Base-by-base conservation (phyloP, 495 filamentous ascomycete genomes). In the Trichoderma asperelloides region DNA sequence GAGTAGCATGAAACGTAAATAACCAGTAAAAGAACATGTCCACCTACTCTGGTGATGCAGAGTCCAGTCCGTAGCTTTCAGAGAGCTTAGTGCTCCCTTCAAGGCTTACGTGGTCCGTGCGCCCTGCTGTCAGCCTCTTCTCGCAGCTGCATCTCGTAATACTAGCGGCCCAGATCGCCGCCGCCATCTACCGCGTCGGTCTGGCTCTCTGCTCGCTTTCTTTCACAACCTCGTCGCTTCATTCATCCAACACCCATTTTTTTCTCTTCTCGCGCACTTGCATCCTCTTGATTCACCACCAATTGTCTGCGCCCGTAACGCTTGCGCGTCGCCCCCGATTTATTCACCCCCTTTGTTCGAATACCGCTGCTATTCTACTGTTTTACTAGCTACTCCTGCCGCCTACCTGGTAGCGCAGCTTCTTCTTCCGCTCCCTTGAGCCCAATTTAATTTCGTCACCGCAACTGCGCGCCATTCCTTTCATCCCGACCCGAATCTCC, bases 91-190 rank as follows among this genome's bases (percentile, higher is more conserved):
- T n/a, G 49, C 49, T 55, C 49, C 25, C n/a, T 51, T 51, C 33
- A 47, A 55, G 9, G 49, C 49, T 55, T 55, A 55, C 55, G 6
- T 27, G 55, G 55, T 27, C 55, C 55, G 55, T 60, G 55, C 55
- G 55, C 51, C 2, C 21, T 51, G 18, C 47, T 6, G 21, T 27
- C 49, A 57, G 7, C 9, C 11, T 18, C n/a, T 3, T 1, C 49
- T 11, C 23, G 28, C 23, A 12, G 23, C 15, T 25, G 55, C 25
- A 18, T 30, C 11, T 30, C 23, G 25, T 28, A 60, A 60, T 60
- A n/a, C n/a, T n/a, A 60, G 55, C 55, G 55, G 55, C 55, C 21
- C 55, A 25, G 25, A 60, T 60, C 55, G n/a, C n/a, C 43, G 43
- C 43, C 13, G 43, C 43, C 43, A 7, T 47, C 4, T 13, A 47